Evolutionary conservation across 140 eudicot species (phyloP), one percentile per base, ranked within the genome.

Genomic region (Anethum foeniculum): DNA sequence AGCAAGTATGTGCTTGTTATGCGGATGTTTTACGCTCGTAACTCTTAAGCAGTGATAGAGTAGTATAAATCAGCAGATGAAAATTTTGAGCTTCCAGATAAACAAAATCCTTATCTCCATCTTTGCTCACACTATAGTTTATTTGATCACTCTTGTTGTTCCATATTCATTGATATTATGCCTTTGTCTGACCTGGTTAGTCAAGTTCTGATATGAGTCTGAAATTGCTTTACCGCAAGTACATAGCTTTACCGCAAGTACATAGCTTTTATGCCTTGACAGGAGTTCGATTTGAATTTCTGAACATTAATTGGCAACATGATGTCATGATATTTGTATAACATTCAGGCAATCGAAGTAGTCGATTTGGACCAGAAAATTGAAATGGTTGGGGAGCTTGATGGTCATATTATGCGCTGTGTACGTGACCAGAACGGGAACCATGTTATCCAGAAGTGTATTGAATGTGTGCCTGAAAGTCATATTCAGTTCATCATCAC

Each of bases 371-470:
- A 86, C 65, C 89, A 86, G 75, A 80, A 86, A 79, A 80, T 38
- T 28, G 52, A 76, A 77, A 80, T 86, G 83, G 89, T 86, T n/a
- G 21, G 51, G 71, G 89, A 86, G 75, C 89, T 86, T 39, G 86
- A 86, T 54, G 89, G 89, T 49, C 80, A 83, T 49, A 78, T 86
- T 21, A 83, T 86, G 86, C 83, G 85, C 0, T 86, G 89, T 79
- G 89, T 86, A 43, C 86, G 85, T 21, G 89, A 86, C 83, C 89
- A 86, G 60, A 86, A 86, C 36, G 89, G 89, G 25, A 86, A 86
- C 48, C 89, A 86, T 77, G 89, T 86, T 1, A 80, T 86, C 39
- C 89, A 86, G 65, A 86, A 86, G 77, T 86, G 86, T 47, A 86
- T 85, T 28, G 88, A 85, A 34, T 74, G 88, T 71, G 74, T 85